Percentiles rank a stretch among this genome's conserved stretches.
phyloP scores from a whole-genome alignment of 2,329 filamentous ascomycete genomes.

The Colletotrichum sp. region DNA sequence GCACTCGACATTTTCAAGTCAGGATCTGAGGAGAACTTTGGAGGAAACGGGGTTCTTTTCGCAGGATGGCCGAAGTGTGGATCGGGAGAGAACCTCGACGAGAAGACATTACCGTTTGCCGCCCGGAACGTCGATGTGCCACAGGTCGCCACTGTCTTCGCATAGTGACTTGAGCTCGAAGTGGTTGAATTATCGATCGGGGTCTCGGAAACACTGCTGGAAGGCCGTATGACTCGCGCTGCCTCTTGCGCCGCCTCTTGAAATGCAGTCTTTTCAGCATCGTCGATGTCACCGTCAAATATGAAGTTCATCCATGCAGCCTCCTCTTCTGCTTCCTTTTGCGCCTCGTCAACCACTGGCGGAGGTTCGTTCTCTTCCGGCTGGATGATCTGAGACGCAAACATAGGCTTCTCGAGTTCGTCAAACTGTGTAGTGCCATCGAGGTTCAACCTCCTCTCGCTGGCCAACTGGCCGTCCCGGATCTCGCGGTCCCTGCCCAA shows the following conservation, averaged over 20 bases:
- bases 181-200: no score
- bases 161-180: neutral
- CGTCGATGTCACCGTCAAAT: slow-evolving; percentile 1
- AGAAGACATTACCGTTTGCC: neutral
- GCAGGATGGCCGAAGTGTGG: neutral
- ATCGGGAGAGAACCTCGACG: neutral
- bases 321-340: neutral
- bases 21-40: neutral
- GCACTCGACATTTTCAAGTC: neutral
- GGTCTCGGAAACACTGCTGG: neutral
- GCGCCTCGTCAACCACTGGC: neutral
- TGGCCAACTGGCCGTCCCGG: neutral
- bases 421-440: neutral
- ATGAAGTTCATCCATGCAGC: slow-evolving; percentile 15
- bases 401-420: neutral
- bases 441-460: neutral
- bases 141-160: neutral
- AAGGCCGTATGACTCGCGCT: neutral
- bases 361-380: neutral
- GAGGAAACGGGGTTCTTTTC: neutral
- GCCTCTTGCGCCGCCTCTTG: slow-evolving; percentile 6
- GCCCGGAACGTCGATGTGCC: neutral
- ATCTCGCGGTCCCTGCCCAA: neutral
- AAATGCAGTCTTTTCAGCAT: neutral
- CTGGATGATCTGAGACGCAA: neutral